Percentiles rank a stretch among this genome's conserved stretches.
Evolutionary conservation across 2,329 filamentous ascomycete genomes (phyloP).

Genomic region (Phialophora macrospora): DNA sequence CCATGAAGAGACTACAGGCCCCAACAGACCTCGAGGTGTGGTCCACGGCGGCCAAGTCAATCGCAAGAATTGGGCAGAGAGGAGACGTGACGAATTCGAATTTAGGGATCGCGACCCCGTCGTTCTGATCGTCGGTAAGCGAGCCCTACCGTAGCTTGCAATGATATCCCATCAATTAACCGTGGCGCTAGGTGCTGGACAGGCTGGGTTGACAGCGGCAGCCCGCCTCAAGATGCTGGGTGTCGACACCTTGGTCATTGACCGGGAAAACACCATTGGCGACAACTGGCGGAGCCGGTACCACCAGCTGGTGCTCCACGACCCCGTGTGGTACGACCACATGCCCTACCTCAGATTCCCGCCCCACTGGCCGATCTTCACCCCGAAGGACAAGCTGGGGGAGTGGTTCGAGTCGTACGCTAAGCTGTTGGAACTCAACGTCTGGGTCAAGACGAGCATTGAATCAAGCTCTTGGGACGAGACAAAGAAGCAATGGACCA

Average conservation of each 20-base stretch:
- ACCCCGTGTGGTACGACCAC: conserved; percentile 63
- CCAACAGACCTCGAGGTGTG: conserved; percentile 60
- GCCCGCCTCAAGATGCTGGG: conserved; percentile 65
- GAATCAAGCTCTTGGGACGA: conserved; percentile 58
- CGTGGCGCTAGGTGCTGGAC: conserved; percentile 58
- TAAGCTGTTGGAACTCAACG: conserved; percentile 68
- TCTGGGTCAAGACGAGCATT: conserved; percentile 64
- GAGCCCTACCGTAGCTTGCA: background rate
- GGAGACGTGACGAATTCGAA: conserved; percentile 54
- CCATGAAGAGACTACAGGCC: conserved; percentile 56
- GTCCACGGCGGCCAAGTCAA: conserved; percentile 59
- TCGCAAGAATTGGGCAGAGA: conserved; percentile 66
- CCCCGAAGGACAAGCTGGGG: conserved; percentile 72
- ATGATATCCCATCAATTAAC: conserved; percentile 10
- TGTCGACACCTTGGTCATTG: conserved; percentile 62
- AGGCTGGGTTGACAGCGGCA: conserved; percentile 63
- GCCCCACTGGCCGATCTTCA: conserved; percentile 69
- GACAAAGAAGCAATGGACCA: conserved; percentile 58
- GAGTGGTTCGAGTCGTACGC: conserved; percentile 72
- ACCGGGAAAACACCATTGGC: conserved; percentile 62
- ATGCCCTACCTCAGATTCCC: conserved; percentile 70
- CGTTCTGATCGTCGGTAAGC: conserved; percentile 66
- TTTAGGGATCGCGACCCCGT: conserved; percentile 60
- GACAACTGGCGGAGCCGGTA: conserved; percentile 70
- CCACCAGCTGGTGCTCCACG: conserved; percentile 69